These are phyloP conservation scores for Paxillus rubicundulus DNA, from an alignment of 768 basidiomycete genomes.

Conservation along the genomic window DNA sequence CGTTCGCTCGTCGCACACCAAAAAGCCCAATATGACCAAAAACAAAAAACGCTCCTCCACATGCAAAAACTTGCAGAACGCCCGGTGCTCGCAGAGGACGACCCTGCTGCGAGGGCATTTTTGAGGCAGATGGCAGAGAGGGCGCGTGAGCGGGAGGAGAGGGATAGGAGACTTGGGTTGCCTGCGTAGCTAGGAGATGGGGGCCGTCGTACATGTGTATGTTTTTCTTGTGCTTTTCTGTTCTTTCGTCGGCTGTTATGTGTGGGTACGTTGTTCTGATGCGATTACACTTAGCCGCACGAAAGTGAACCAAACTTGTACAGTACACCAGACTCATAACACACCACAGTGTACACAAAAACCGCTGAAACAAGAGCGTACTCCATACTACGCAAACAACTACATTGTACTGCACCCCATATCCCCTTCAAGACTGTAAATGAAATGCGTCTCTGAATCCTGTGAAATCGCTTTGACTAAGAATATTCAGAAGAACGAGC, in stretches of 20 bases:
- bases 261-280: background rate
- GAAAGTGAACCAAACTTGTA: background rate
- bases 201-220: too few species aligned
- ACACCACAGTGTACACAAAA: background rate
- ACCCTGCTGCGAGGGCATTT: conserved; percentile 9
- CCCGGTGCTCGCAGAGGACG: conserved; percentile 4
- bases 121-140: conserved; percentile 21
- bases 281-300: background rate
- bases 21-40: conserved; percentile 39
- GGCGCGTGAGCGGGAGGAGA: conserved; percentile 26
- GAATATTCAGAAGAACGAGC: background rate
- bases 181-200: conserved; percentile 7
- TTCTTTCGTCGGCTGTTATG: background rate
- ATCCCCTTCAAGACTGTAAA: background rate
- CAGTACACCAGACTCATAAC: background rate
- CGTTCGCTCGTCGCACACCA: conserved; percentile 57
- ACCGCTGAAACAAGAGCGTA: background rate
- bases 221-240: too few species aligned
- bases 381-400: background rate
- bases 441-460: conserved; percentile 11
- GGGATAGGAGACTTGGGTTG: conserved; percentile 27
- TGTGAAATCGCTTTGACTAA: background rate
- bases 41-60: conserved; percentile 42
- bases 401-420: background rate
- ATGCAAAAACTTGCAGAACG: conserved; percentile 47